phyloP scores from a whole-genome alignment of 805 yeast genomes.

The Saturnispora diversa region DNA sequence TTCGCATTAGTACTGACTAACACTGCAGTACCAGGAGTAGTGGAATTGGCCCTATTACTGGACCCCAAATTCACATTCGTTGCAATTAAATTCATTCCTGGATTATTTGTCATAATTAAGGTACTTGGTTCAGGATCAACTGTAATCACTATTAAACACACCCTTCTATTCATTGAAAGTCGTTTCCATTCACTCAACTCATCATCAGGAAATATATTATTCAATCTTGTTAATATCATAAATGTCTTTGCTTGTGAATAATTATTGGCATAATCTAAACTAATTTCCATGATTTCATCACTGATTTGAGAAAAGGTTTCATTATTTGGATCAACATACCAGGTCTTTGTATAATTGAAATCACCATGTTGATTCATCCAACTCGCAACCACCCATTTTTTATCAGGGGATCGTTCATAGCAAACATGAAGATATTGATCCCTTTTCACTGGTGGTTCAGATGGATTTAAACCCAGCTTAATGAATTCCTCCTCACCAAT shows the following conservation, averaged over 20 bases:
- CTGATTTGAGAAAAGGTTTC: slow-evolving; percentile 47
- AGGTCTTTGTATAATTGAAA: slow-evolving; percentile 52
- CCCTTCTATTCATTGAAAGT: slow-evolving; percentile 46
- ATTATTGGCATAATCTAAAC: slow-evolving; percentile 36
- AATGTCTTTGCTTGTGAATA: slow-evolving; percentile 46
- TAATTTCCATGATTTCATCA: slow-evolving; percentile 58
- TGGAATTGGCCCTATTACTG: slow-evolving; percentile 22
- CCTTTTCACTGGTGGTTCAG: slow-evolving; percentile 40
- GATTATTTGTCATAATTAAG: slow-evolving; percentile 24
- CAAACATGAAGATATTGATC: slow-evolving; percentile 80
- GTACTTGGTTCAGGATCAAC: slow-evolving; percentile 53
- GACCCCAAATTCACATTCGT: slow-evolving; percentile 17
- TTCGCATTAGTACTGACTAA: slow-evolving; percentile 4
- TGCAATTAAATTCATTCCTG: slow-evolving; percentile 7
- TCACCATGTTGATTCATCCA: slow-evolving; percentile 81
- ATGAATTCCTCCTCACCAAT: slow-evolving; percentile 37
- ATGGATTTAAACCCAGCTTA: slow-evolving; percentile 32
- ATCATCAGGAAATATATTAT: slow-evolving; percentile 73
- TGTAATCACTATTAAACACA: slow-evolving; percentile 62
- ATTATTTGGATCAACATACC: slow-evolving; percentile 38
- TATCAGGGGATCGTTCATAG: slow-evolving; percentile 73
- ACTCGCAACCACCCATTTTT: slow-evolving; percentile 76
- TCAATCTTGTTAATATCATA: slow-evolving; percentile 59
- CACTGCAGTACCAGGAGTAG: slow-evolving; percentile 13
- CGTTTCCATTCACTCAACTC: slow-evolving; percentile 75